Conservation (phyloP, 805 yeast genomes). For the Wickerhamomyces rabaulensis region DNA sequence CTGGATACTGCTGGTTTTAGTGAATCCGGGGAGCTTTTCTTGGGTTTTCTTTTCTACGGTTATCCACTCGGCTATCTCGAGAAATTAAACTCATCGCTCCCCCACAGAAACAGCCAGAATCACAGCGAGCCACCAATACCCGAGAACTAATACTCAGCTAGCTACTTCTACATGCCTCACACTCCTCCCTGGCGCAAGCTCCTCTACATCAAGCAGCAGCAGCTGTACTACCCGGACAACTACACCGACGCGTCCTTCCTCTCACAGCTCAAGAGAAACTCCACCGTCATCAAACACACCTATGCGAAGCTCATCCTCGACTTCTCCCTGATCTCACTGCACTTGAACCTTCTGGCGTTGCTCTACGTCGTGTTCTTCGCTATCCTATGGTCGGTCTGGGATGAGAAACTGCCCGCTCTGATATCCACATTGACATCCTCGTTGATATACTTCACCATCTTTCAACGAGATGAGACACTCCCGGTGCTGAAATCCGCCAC, state of each 20-base stretch:
- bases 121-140: no score
- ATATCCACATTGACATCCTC: conserved; percentile 4
- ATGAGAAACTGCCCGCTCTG: conserved; percentile 39
- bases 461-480: background rate
- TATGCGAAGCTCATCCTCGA: conserved; percentile 64
- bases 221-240: conserved; percentile 66
- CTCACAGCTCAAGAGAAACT: conserved; percentile 71
- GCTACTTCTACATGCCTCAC: background rate
- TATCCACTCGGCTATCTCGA: no score
- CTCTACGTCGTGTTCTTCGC: conserved; percentile 69
- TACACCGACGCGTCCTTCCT: conserved; percentile 79
- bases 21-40: background rate
- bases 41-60: no score
- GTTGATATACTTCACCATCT: conserved; percentile 5
- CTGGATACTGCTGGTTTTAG: background rate
- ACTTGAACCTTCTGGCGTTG: conserved; percentile 56
- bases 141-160: no score
- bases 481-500: conserved; percentile 54
- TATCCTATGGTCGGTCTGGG: conserved; percentile 45
- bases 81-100: no score
- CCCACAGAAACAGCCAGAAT: no score
- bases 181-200: conserved; percentile 70
- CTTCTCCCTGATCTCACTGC: conserved; percentile 61
- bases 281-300: conserved; percentile 66
- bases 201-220: conserved; percentile 74